phyloP scores from a whole-genome alignment of 148 eudicot species.

The Rhododendron ferrugineum region DNA sequence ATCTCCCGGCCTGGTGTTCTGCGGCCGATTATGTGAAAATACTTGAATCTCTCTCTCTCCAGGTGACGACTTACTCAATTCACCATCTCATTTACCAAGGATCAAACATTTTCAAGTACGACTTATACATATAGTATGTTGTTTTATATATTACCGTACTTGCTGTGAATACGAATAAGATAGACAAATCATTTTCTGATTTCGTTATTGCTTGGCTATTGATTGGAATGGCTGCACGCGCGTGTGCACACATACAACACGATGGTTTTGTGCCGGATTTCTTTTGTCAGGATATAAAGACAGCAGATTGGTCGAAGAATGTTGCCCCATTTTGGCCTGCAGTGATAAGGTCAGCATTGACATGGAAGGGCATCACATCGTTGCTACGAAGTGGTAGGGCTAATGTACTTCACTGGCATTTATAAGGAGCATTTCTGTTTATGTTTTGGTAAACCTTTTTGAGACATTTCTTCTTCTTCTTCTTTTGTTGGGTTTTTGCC shows the following conservation, averaged over 20 bases:
- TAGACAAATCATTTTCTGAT: background rate
- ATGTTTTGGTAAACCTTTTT: background rate
- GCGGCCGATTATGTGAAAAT: conserved; percentile 77
- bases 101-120: background rate
- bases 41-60: conserved; percentile 63
- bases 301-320: conserved; percentile 78
- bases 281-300: conserved; percentile 61
- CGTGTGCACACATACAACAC: background rate
- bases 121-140: background rate
- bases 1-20: conserved; percentile 96
- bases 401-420: background rate
- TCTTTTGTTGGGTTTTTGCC: background rate
- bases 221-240: background rate
- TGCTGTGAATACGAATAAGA: background rate
- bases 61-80: conserved; percentile 37
- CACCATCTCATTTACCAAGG: background rate
- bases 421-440: background rate
- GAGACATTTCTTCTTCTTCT: background rate
- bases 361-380: conserved; percentile 88
- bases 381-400: conserved; percentile 63
- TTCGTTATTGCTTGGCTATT: background rate
- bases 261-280: background rate
- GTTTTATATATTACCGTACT: background rate
- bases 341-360: conserved; percentile 77
- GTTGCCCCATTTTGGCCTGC: conserved; percentile 99